A percentile compares a stretch with the other conserved stretches of the same genome.
These are phyloP conservation scores for Funneliformis caledonium DNA, from an alignment of 371 early-diverging fungal genomes.

Conservation along the genomic window DNA sequence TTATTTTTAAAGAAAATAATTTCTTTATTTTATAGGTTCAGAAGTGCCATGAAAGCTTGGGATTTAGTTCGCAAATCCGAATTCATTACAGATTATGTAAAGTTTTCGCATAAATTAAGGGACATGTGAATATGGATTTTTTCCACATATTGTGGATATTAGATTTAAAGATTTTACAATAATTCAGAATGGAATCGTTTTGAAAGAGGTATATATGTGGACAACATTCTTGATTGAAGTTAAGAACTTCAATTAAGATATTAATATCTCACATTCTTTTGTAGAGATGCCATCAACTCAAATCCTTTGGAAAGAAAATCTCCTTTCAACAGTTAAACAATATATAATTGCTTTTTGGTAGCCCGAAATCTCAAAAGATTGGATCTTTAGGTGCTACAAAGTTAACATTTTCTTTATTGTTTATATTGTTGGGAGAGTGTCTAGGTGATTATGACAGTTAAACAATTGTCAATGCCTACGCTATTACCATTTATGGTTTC, in stretches of 20 bases:
- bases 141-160: constrained; percentile 7
- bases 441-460: not conserved
- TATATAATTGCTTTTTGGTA: not conserved
- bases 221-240: not conserved
- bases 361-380: not conserved
- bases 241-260: not conserved
- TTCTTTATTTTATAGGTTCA: constrained; percentile 46
- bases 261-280: not conserved
- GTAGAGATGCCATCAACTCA: not conserved
- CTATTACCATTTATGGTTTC: not conserved
- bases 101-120: constrained; percentile 32
- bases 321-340: not conserved
- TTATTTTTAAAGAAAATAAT: not conserved
- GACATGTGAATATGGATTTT: constrained; percentile 28
- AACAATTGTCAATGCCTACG: not conserved
- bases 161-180: not conserved
- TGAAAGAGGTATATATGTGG: not conserved
- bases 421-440: not conserved
- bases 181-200: not conserved
- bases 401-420: not conserved
- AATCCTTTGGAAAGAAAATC: not conserved
- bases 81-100: constrained; percentile 46
- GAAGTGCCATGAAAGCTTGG: constrained; percentile 50
- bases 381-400: not conserved
- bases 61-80: constrained; percentile 55